Evolutionary conservation across 306 rosid genomes (phyloP), one percentile per base, ranked within the genome.

Genomic region (Oxytropis ochrocephala): DNA sequence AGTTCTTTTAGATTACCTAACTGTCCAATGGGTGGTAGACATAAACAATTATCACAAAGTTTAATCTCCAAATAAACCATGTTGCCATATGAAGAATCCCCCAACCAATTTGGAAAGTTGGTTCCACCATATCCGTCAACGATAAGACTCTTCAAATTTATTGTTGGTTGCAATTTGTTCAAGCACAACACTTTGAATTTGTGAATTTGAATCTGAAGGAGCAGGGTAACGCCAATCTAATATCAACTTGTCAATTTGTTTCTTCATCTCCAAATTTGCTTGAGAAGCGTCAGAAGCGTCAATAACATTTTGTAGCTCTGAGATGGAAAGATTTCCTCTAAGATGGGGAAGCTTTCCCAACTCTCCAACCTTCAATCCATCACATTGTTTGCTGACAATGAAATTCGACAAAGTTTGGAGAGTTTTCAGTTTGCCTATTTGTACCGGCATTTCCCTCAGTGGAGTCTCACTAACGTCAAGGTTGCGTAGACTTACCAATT

Each of bases 71-170:
- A 36, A 11, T 5, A 47, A 17, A 72, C 41, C 60, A 60, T 17
- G 49, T 60, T 60, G 29, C 16, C 11, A 60, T 5, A 60, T 38
- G 12, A 17, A 18, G 14, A 36, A 38, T 59, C 44, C 9, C 64
- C 46, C 13, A 58, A 58, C 64, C 64, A 58, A 58, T 3, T 58
- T 29, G 64, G 30, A 58, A 58, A 58, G 29, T 29, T 70, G 29
- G 54, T 53, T 17, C 81, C 76, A 44, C 60, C 60, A 62, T 61
- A 77, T n/a, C 4, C 38, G 2, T 30, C 14, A 30, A 77, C 53
- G 33, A 11, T 63, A 10, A 77, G 67, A 5, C 14, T 62, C 36
- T 70, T 70, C 64, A 69, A 50, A 33, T 67, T 27, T 54, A 54
- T n/a, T 12, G 55, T 27, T 7, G 75, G 65, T 11, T 41, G 55